These are phyloP conservation scores for Coix lacrymajobi DNA, from an alignment of 176 grass and related monocot species.

Conservation along the genomic window DNA sequence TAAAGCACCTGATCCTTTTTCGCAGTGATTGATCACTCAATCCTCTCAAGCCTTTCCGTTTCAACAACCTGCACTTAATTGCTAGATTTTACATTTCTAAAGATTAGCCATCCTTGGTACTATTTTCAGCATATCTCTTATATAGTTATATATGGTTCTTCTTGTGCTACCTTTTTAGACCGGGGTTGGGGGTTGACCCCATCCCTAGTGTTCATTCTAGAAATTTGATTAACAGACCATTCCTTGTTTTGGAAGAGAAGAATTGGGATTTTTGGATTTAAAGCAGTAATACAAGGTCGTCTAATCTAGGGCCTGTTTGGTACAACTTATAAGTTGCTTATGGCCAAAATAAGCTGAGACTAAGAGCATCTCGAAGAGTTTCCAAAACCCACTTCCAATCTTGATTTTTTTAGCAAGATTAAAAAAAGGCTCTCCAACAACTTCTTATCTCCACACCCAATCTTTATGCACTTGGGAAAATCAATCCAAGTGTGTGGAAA, in stretches of 20 bases:
- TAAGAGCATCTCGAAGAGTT: neutral
- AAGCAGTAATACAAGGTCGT: neutral
- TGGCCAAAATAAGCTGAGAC: neutral
- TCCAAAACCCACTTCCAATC: neutral
- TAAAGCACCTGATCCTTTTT: neutral
- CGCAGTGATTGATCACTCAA: neutral
- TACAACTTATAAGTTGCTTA: neutral
- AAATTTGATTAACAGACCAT: neutral
- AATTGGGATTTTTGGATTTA: neutral
- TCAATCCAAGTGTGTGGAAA: neutral
- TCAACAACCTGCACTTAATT: neutral
- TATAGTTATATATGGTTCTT: neutral
- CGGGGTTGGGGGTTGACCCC: neutral
- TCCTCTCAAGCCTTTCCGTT: neutral
- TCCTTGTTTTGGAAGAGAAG: neutral
- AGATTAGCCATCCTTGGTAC: neutral
- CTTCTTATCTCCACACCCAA: neutral
- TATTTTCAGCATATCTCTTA: neutral
- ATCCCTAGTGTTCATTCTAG: neutral
- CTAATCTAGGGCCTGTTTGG: neutral
- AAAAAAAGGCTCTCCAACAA: neutral
- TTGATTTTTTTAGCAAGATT: neutral
- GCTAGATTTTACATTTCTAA: constrained; percentile 9
- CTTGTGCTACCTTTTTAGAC: neutral
- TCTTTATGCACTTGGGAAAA: neutral